phyloP scores from a whole-genome alignment of 2,329 filamentous ascomycete species.

The Aspergillus sojae region DNA sequence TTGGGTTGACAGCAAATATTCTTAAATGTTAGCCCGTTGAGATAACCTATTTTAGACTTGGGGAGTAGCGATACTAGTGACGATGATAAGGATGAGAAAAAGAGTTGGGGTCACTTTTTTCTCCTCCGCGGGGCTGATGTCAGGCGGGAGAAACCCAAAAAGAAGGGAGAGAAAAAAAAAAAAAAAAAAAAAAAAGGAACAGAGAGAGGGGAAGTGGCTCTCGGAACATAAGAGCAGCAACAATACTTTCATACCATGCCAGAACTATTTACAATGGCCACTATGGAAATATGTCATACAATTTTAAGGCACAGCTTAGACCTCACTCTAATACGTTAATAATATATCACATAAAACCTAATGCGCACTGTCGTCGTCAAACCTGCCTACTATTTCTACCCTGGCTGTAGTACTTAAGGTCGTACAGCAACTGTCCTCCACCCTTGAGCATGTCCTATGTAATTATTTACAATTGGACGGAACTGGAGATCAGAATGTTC shows the following conservation, averaged over 20 bases:
- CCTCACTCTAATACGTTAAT: neutral
- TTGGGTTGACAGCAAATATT: neutral
- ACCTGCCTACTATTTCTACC: neutral
- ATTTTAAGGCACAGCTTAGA: neutral
- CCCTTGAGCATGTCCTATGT: neutral
- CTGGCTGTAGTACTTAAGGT: neutral
- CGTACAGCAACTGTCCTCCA: neutral
- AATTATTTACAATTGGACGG: neutral
- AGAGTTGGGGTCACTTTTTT: slow-evolving; percentile 6
- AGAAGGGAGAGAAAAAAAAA: neutral
- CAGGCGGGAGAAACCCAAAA: neutral
- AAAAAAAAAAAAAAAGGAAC: neutral
- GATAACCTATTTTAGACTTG: neutral
- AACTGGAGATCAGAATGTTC: neutral
- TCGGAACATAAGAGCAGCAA: neutral
- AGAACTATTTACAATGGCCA: neutral
- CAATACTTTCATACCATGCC: neutral
- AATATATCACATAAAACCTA: neutral
- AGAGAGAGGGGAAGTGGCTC: neutral
- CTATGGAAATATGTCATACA: neutral
- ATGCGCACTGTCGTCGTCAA: neutral
- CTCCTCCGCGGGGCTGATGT: slow-evolving; percentile 7
- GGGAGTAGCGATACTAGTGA: neutral
- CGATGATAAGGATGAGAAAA: neutral
- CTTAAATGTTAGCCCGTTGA: neutral